Base-by-base conservation (phyloP, 331 rosid species). In the Rosa hybrid region DNA sequence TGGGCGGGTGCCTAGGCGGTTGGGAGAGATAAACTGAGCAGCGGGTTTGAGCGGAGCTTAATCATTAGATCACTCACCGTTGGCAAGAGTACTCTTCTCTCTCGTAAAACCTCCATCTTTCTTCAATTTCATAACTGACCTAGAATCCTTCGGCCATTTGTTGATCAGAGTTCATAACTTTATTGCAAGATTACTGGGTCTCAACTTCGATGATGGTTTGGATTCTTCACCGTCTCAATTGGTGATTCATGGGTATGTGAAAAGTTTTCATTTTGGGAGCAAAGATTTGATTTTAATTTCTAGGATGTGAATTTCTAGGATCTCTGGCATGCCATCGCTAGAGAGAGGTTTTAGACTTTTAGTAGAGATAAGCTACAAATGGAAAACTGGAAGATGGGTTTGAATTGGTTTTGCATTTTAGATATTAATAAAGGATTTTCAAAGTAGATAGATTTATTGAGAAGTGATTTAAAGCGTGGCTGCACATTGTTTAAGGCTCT, bases 41-140 rank as follows among this genome's bases (percentile, higher is more conserved):
- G 38, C 38, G 3, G 3, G 38, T 34, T 34, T 34, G 38, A 0
- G 38, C 4, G 87, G 60, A 83, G 90, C 76, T 80, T 92, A 77
- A 42, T 94, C 13, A 64, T 94, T 13, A 97, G 97, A 74, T 80
- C 92, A 77, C 81, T 97, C 78, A 89, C 81, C 71, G 94, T 87
- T 46, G 97, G 98, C 87, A 94, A 94, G 81, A 93, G 91, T 80
- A 90, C 94, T 23, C 90, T 94, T 68, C 77, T 92, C 46, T 94
- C 97, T 50, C 91, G 95, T 94, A 86, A 81, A 75, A 30, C 70
- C 12, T 25, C 48, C 25, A 50, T 53, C 65, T 78, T 53, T 39
- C 64, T 48, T 68, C 64, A 71, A 27, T 18, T 64, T 70, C 8
- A 20, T 10, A 0, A 48, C 23, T 44, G 54, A 44, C 7, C 11